These are phyloP conservation scores for Eragrostis nindensis DNA, from an alignment of 176 grass and related monocot species.

Conservation along the genomic window DNA sequence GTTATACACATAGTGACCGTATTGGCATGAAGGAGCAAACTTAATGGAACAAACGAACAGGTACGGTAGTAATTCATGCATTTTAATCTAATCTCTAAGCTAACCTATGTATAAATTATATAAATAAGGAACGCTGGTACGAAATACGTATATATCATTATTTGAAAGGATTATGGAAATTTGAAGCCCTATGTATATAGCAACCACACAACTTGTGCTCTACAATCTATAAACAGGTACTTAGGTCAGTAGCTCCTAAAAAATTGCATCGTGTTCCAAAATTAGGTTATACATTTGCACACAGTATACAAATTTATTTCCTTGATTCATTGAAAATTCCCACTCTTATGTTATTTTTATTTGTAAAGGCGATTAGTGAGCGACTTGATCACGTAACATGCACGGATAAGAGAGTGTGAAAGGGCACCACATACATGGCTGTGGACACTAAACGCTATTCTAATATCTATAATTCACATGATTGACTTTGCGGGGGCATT, in stretches of 20 bases:
- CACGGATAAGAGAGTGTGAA: conserved; percentile 5
- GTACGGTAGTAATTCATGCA: no score
- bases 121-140: background rate
- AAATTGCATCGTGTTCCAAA: background rate
- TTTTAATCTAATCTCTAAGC: no score
- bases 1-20: no score
- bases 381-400: background rate
- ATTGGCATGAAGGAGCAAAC: no score
- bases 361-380: background rate
- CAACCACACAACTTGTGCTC: background rate
- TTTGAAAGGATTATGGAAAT: background rate
- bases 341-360: background rate
- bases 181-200: no score
- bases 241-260: background rate
- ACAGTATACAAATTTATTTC: background rate
- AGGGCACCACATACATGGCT: background rate
- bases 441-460: conserved; percentile 6
- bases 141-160: background rate
- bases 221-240: background rate
- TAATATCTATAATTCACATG: conserved; percentile 21
- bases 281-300: background rate
- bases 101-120: no score
- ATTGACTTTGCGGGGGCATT: conserved; percentile 50
- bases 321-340: background rate
- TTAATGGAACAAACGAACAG: no score